Conservation (phyloP, 176 grass and related monocot species). For the Olyra latifolia region DNA sequence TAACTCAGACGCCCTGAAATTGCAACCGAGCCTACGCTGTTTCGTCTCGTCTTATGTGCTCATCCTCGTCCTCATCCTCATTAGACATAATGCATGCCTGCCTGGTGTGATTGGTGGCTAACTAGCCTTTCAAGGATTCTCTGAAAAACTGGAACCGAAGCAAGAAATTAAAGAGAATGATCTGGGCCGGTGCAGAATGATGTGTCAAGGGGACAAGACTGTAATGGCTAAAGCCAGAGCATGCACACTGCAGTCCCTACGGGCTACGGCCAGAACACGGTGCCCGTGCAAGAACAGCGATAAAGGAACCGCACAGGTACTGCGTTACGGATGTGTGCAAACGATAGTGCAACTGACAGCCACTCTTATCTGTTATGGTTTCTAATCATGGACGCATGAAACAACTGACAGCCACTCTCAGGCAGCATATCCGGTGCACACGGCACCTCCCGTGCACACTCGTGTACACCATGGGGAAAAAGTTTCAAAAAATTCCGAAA, state of each 20-base stretch:
- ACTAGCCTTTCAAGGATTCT: constrained; percentile 31
- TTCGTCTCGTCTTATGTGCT: neutral
- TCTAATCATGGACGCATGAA: too few relatives aligned
- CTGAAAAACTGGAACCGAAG: neutral
- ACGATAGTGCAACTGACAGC: neutral
- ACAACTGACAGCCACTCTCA: too few relatives aligned
- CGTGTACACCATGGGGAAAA: too few relatives aligned
- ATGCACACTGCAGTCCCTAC: neutral
- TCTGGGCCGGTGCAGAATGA: neutral
- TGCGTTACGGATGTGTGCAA: neutral
- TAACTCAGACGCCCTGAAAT: neutral
- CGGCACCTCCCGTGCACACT: too few relatives aligned
- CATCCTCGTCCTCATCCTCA: neutral
- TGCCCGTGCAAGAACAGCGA: neutral
- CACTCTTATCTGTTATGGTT: neutral
- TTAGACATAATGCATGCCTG: neutral
- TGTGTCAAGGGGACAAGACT: neutral
- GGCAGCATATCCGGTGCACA: too few relatives aligned
- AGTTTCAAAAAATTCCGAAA: too few relatives aligned
- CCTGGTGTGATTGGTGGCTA: neutral
- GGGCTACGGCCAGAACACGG: neutral
- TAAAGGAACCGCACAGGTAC: neutral
- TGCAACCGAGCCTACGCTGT: neutral
- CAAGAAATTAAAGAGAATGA: neutral
- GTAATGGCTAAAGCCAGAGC: neutral